Base-by-base conservation (phyloP, 441 rosid genomes). In the Gossypium aridum region DNA sequence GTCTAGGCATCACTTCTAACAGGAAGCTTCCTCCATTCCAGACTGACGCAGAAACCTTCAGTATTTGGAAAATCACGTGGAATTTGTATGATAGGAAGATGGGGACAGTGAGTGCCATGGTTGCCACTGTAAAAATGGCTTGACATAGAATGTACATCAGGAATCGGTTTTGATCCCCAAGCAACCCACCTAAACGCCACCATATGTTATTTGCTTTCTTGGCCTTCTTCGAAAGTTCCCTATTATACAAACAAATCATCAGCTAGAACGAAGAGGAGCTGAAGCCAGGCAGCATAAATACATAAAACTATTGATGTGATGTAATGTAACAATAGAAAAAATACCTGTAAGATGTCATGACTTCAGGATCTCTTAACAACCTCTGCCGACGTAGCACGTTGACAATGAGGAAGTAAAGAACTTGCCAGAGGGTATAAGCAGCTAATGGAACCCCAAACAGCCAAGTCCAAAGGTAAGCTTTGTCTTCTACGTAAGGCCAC, bases 321-420 rank as follows among this genome's bases (percentile, higher is more conserved):
- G 17, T 39, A 39, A 43, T 59, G 54, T 5, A 8, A 0, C 39
- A 12, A 2, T 3, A 49, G 14, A 49, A 13, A 76, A 47, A 70
- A 47, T 71, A 92, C 99, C 99, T 88, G 87, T 92, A 95, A 16
- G 98, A 95, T 71, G 99, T 95, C 99, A 95, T 95, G 73, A 95
- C 99, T 87, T 93, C 98, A 63, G 99, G 99, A 82, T 95, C 99
- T 83, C 94, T 87, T 16, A 95, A 78, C 65, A 95, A 82, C 82
- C 99, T 87, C 80, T 95, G 99, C 34, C 94, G 84, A 63, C 97
- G 97, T 0, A 95, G 83, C 76, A 95, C 98, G 80, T 95, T 80
- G 80, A 95, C 99, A 28, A 95, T 90, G 75, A 95, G 90, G 72
- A 91, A 93, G 80, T 93, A 95, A 67, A 95, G 93, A 56, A 76